These are phyloP conservation scores for Diversispora eburnea DNA, from an alignment of 192 early-diverging fungal genomes.

Conservation along the genomic window DNA sequence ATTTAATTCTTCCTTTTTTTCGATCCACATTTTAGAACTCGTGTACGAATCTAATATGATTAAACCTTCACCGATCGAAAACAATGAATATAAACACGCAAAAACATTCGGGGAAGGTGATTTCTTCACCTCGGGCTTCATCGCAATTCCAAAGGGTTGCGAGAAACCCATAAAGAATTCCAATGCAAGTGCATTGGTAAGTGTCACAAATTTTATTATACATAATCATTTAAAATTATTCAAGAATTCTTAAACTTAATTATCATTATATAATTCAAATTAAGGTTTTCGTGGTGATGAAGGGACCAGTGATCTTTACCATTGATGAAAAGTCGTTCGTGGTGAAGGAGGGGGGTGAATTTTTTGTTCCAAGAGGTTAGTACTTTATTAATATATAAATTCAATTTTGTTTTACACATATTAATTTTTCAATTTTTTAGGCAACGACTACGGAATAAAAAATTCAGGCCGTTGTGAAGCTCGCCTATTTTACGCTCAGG, in stretches of 20 bases:
- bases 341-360: constrained; percentile 37
- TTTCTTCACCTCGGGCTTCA: constrained; percentile 46
- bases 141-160: constrained; percentile 49
- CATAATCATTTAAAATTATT: neutral
- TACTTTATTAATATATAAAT: neutral
- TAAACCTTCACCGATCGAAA: neutral
- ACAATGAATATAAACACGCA: constrained; percentile 44
- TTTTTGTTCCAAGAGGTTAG: constrained; percentile 54
- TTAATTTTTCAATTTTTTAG: neutral
- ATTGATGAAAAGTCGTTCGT: constrained; percentile 47
- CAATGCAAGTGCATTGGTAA: constrained; percentile 44
- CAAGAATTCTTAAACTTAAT: neutral
- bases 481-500: constrained; percentile 6
- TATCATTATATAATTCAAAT: neutral
- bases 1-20: too few relatives aligned
- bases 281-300: constrained; percentile 43
- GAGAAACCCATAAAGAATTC: constrained; percentile 52
- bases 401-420: neutral
- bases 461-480: neutral
- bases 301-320: constrained; percentile 40
- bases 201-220: neutral
- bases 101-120: constrained; percentile 54
- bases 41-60: neutral
- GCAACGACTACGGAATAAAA: constrained; percentile 1
- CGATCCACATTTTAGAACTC: neutral